Conservation (phyloP, 176 grass and related monocot species). For the Typha latifolia region DNA sequence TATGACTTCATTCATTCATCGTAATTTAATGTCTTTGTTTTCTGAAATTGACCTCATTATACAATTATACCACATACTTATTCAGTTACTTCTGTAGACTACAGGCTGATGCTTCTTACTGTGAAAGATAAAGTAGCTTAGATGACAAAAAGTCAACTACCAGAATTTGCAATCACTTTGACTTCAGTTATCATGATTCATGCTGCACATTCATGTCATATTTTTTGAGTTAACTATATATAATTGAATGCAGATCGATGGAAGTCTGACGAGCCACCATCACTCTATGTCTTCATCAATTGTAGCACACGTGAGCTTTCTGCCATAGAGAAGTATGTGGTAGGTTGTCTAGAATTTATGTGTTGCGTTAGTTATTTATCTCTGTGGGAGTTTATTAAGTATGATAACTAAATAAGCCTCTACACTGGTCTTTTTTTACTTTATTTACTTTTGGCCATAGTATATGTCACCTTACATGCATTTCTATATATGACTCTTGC, state of each 20-base stretch:
- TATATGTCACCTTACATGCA: too few species aligned
- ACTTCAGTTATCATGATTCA: background rate
- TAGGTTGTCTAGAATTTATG: constrained; percentile 25
- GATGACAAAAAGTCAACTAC: too few species aligned
- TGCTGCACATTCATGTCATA: background rate
- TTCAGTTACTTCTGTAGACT: too few species aligned
- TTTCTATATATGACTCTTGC: too few species aligned
- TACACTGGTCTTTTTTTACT: background rate
- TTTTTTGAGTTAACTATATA: constrained; percentile 8
- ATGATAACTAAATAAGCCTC: background rate
- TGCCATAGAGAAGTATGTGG: constrained; percentile 92
- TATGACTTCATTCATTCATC: too few species aligned
- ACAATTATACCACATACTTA: too few species aligned
- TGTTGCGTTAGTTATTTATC: constrained; percentile 1
- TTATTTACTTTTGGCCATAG: too few species aligned
- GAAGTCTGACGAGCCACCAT: constrained; percentile 59
- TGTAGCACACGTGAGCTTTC: constrained; percentile 87
- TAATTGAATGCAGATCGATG: constrained; percentile 53
- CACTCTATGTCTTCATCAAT: constrained; percentile 90
- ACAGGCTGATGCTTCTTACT: too few species aligned
- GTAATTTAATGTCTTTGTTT: too few species aligned
- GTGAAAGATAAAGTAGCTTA: too few species aligned
- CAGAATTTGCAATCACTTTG: constrained; percentile 6
- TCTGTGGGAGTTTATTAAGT: background rate
- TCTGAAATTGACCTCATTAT: too few species aligned